These are phyloP conservation scores for Phytophthora tentaculata DNA, from an alignment of 352 stramenopile genomes.

Conservation along the genomic window DNA sequence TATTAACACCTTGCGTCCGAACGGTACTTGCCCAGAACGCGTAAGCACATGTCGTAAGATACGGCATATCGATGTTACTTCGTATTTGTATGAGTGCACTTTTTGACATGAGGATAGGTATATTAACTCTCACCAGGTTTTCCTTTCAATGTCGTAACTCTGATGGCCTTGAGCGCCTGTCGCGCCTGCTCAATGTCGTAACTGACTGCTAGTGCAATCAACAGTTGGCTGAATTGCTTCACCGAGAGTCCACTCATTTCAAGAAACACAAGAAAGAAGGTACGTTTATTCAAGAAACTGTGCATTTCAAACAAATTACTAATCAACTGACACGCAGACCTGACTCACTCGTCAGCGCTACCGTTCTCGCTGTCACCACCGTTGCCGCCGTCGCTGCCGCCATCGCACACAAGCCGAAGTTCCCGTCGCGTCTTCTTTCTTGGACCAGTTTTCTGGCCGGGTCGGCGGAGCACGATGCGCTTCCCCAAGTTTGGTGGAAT, in stretches of 20 bases:
- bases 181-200: not conserved
- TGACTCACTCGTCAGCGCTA: not conserved
- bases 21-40: not conserved
- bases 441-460: not conserved
- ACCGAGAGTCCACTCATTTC: not conserved
- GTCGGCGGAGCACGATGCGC: not conserved
- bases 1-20: too few species aligned
- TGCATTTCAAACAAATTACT: not conserved
- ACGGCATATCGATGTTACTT: not conserved
- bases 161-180: not conserved
- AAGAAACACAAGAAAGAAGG: not conserved
- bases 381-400: not conserved
- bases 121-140: slow-evolving; percentile 3
- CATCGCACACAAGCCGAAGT: not conserved
- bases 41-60: slow-evolving; percentile 4
- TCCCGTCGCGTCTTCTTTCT: not conserved
- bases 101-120: not conserved
- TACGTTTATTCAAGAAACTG: slow-evolving; percentile 1
- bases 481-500: slow-evolving; percentile 1
- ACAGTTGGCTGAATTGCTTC: not conserved
- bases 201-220: not conserved
- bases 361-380: not conserved
- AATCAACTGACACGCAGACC: not conserved
- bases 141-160: not conserved
- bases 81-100: not conserved